phyloP scores from a whole-genome alignment of 139 green algal species.

The Auxenochlorella pyrenoidosa region DNA sequence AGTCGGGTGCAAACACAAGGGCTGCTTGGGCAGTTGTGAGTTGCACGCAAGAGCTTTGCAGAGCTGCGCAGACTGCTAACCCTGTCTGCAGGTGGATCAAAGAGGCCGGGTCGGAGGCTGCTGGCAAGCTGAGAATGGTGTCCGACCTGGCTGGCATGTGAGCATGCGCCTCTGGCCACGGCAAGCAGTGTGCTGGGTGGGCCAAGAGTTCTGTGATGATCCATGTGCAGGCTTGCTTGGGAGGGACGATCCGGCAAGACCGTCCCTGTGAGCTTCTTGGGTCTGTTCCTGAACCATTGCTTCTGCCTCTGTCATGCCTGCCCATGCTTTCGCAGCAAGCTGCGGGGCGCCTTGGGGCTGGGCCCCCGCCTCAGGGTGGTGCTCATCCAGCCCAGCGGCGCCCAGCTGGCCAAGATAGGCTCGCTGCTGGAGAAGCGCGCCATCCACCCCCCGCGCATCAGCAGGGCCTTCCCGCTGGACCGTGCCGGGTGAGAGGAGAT shows the following conservation, averaged over 20 bases:
- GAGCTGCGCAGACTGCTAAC: background rate
- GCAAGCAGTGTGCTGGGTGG: too few relatives aligned
- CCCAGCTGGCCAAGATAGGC: background rate
- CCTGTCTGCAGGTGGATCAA: constrained; percentile 13
- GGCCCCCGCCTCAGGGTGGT: background rate
- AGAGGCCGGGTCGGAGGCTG: background rate
- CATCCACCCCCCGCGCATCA: constrained; percentile 11
- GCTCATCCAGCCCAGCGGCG: background rate
- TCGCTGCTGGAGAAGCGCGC: background rate
- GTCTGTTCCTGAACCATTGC: background rate
- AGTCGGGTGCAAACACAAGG: too few relatives aligned
- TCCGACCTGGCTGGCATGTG: background rate
- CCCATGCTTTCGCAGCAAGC: background rate
- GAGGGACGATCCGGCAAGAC: too few relatives aligned
- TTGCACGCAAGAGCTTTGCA: background rate
- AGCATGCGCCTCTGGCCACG: background rate
- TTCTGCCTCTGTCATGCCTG: background rate
- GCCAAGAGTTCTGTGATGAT: background rate
- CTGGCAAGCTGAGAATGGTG: background rate
- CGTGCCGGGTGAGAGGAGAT: background rate
- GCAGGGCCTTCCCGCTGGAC: constrained; percentile 6
- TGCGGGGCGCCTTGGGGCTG: background rate
- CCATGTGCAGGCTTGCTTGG: too few relatives aligned
- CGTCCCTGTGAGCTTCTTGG: too few relatives aligned
- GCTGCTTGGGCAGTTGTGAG: too few relatives aligned